phyloP scores from a whole-genome alignment of 192 early-diverging fungal genomes.

The Coemansia asiatica region DNA sequence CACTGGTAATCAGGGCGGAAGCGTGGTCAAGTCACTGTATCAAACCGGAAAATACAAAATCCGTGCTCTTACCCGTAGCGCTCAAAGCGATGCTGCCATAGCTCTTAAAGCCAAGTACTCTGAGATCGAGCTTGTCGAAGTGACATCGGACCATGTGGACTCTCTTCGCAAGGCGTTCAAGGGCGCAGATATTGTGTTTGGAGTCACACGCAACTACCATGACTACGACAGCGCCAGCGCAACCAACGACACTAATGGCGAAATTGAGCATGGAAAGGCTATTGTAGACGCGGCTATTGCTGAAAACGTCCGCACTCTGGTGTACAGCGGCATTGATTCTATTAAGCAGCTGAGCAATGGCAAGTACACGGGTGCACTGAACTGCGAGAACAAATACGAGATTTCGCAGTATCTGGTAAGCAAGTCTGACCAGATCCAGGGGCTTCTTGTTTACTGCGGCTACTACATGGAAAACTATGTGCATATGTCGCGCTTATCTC shows the following conservation, averaged over 20 bases:
- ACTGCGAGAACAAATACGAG: constrained; percentile 40
- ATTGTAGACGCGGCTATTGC: constrained; percentile 35
- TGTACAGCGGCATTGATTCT: constrained; percentile 28
- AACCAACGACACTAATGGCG: background rate
- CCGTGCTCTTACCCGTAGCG: background rate
- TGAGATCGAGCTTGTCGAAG: background rate
- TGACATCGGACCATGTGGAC: background rate
- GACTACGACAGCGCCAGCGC: background rate
- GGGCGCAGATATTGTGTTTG: background rate
- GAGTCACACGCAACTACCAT: background rate
- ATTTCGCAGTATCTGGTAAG: constrained; percentile 31
- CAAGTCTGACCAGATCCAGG: constrained; percentile 19
- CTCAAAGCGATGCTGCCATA: background rate
- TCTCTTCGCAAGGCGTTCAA: background rate
- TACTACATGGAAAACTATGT: constrained; percentile 44
- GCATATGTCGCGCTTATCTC: constrained; percentile 18
- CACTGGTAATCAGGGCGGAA: background rate
- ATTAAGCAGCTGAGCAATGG: constrained; percentile 19
- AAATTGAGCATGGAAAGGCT: constrained; percentile 34
- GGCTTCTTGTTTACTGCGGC: constrained; percentile 21
- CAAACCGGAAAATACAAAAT: background rate
- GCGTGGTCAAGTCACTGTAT: constrained; percentile 1
- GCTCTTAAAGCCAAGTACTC: background rate
- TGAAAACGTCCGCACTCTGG: constrained; percentile 19
- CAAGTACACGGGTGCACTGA: constrained; percentile 21